Evolutionary conservation across 2,329 filamentous ascomycete genomes (phyloP).

Genomic region (Cladosporium oxysporum): DNA sequence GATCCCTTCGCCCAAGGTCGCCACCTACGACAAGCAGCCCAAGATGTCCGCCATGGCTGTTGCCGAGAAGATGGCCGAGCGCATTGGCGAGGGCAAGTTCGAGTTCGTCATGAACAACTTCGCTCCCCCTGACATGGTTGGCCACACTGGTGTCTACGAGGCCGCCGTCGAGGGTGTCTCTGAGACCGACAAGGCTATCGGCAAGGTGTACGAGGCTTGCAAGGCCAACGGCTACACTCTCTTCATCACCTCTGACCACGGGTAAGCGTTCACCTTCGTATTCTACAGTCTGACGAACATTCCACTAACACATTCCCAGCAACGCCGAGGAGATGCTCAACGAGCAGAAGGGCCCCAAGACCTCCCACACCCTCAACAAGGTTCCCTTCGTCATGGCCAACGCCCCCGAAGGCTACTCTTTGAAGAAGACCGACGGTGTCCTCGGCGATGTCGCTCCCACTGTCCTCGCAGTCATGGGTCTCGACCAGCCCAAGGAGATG

Average conservation of each 20-base stretch:
- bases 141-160: conserved; percentile 96
- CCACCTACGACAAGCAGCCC: conserved; percentile 92
- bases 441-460: conserved; percentile 97
- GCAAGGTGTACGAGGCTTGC: conserved; percentile 87
- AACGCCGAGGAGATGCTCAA: conserved; percentile 99
- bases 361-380: conserved; percentile 95
- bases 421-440: conserved; percentile 85
- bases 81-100: conserved; percentile 80
- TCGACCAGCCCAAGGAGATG: conserved; percentile 91
- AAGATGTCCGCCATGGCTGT: conserved; percentile 95
- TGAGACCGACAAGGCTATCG: conserved; percentile 92
- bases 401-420: conserved; percentile 81
- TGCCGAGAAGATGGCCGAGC: conserved; percentile 84
- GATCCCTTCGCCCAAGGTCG: conserved; percentile 90
- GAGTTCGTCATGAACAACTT: conserved; percentile 99
- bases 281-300: background rate
- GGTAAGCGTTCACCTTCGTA: conserved; percentile 54
- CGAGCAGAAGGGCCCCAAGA: conserved; percentile 93
- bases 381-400: conserved; percentile 99
- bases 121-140: conserved; percentile 98
- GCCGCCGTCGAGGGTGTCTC: conserved; percentile 82
- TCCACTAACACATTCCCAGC: conserved; percentile 38
- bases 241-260: conserved; percentile 95
- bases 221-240: conserved; percentile 90
- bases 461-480: conserved; percentile 83